These are phyloP conservation scores for Trichophyton verrucosum DNA, from an alignment of 2,329 filamentous ascomycete species.

Conservation along the genomic window DNA sequence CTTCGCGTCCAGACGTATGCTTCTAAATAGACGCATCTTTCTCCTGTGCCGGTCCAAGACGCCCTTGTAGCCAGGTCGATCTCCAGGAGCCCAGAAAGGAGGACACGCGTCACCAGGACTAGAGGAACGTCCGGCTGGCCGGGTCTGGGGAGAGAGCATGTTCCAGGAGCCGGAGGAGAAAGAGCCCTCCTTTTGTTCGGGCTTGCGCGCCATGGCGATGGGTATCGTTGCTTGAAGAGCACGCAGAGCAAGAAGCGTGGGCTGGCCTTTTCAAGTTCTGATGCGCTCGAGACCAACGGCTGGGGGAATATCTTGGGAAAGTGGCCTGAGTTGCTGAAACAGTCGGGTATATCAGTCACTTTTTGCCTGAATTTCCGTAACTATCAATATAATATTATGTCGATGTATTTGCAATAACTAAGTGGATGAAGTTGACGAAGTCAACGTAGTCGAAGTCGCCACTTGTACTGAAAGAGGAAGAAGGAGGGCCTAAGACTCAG, in stretches of 20 bases:
- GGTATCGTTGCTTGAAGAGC: not conserved
- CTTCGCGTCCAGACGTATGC: not conserved
- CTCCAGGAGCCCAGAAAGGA: slow-evolving; percentile 5
- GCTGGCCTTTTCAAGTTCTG: not conserved
- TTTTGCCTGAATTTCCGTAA: no score
- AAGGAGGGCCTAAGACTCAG: no score
- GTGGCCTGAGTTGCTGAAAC: no score
- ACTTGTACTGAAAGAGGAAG: no score
- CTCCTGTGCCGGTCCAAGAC: not conserved
- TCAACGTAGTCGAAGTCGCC: no score
- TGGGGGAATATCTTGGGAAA: no score
- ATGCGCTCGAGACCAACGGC: no score
- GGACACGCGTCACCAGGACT: slow-evolving; percentile 2
- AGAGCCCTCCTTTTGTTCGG: not conserved
- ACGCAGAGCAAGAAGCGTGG: not conserved
- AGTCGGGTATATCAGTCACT: no score
- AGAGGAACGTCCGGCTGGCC: not conserved
- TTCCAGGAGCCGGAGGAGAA: not conserved
- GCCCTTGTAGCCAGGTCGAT: not conserved
- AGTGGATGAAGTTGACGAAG: no score
- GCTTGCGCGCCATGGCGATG: not conserved
- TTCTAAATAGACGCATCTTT: not conserved
- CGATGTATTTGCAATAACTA: no score
- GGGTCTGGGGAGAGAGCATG: not conserved
- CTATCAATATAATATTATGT: no score